A percentile compares a stretch with the other conserved stretches of the same genome.
phyloP scores from a whole-genome alignment of 208 protist species.

The Acanthamoeba healyi region DNA sequence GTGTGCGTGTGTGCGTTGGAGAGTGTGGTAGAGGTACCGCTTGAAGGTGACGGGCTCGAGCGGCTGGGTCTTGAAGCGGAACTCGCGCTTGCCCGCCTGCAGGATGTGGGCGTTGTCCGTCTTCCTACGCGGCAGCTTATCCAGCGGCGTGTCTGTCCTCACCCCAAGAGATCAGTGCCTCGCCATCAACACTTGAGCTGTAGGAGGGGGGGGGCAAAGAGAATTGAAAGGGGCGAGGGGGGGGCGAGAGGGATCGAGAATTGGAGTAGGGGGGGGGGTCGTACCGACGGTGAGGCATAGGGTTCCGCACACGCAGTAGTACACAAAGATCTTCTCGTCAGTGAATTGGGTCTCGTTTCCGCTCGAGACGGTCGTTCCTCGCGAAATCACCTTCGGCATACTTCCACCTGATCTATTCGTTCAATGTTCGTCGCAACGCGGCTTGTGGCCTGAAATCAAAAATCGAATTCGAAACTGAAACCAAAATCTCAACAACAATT shows the following conservation, averaged over 20 bases:
- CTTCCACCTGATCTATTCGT: neutral
- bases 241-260: neutral
- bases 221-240: neutral
- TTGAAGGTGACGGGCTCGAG: constrained; percentile 47
- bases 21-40: constrained; percentile 22
- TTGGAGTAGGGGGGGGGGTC: neutral
- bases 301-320: constrained; percentile 62
- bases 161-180: neutral
- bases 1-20: neutral
- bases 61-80: constrained; percentile 40
- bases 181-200: no score
- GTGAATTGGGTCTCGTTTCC: constrained; percentile 49
- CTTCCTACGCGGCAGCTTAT: constrained; percentile 20
- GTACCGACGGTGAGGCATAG: constrained; percentile 44
- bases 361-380: constrained; percentile 58
- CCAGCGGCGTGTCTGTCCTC: constrained; percentile 41
- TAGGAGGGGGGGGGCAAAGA: neutral
- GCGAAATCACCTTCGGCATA: constrained; percentile 70
- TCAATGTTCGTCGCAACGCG: no score
- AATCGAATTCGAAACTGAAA: no score
- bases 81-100: constrained; percentile 4
- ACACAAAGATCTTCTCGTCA: constrained; percentile 46
- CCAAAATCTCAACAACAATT: no score
- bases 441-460: neutral
- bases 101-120: constrained; percentile 51